Conservation (phyloP, 2,329 filamentous ascomycete genomes). For the Colletotrichum sp. region DNA sequence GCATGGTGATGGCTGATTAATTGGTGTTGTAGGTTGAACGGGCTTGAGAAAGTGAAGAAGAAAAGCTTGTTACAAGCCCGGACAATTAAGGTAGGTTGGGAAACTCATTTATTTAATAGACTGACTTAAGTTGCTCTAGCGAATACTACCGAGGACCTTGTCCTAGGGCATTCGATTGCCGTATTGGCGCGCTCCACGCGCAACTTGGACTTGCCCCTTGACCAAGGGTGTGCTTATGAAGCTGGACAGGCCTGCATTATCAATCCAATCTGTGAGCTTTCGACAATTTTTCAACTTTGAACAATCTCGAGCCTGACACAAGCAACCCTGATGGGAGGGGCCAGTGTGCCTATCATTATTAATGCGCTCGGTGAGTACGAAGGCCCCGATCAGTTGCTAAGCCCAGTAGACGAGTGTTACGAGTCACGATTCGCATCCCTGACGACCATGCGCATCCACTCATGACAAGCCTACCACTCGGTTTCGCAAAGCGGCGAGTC, state of each 20-base stretch:
- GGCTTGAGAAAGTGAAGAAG: not conserved
- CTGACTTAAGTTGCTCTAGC: too few relatives aligned
- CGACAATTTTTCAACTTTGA: not conserved
- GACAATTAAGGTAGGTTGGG: not conserved
- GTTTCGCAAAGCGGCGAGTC: not conserved
- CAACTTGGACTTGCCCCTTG: too few relatives aligned
- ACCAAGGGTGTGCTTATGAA: not conserved
- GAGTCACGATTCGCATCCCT: not conserved
- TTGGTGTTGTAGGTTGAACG: not conserved
- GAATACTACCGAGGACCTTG: not conserved
- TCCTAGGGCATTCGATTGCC: not conserved
- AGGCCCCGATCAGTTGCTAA: not conserved
- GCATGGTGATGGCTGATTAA: not conserved
- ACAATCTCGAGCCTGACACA: not conserved
- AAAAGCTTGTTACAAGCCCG: not conserved
- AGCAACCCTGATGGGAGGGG: not conserved
- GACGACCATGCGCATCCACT: not conserved
- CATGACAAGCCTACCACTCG: not conserved
- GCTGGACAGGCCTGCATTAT: not conserved
- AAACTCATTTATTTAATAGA: not conserved
- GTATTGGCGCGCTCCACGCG: too few relatives aligned
- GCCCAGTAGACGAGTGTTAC: not conserved
- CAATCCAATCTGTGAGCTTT: not conserved
- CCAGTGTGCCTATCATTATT: not conserved
- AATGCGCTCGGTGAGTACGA: not conserved